A percentile compares a stretch with the other conserved stretches of the same genome.
phyloP scores from a whole-genome alignment of 352 stramenopile species.

The Phytophthora sp. region DNA sequence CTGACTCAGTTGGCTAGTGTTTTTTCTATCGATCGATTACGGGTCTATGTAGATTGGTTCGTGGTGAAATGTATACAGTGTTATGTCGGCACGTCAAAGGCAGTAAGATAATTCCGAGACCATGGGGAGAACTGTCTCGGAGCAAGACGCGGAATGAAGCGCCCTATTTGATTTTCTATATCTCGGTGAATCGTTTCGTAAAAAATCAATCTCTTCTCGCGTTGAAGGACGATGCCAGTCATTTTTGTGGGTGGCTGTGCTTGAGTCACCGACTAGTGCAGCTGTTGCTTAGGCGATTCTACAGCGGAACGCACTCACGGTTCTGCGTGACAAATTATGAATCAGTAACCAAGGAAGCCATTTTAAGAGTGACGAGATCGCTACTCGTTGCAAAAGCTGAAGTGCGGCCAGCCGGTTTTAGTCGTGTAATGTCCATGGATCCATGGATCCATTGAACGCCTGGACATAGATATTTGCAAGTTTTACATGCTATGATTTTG shows the following conservation, averaged over 20 bases:
- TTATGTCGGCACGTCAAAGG: conserved; percentile 16
- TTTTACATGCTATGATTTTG: neutral
- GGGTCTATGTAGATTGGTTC: neutral
- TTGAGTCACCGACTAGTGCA: neutral
- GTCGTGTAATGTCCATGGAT: conserved; percentile 6
- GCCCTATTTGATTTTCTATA: conserved; percentile 9
- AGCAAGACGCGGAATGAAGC: conserved; percentile 3
- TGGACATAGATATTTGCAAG: neutral
- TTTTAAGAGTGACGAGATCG: neutral
- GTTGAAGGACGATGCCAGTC: conserved; percentile 10
- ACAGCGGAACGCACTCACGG: neutral
- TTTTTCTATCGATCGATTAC: neutral
- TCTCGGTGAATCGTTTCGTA: conserved; percentile 1
- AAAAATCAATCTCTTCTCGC: neutral
- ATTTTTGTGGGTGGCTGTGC: neutral
- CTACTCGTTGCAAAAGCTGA: neutral
- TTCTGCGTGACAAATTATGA: neutral
- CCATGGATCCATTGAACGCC: neutral
- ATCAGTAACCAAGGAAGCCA: conserved; percentile 8
- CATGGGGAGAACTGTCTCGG: neutral
- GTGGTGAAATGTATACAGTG: neutral
- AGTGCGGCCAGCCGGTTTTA: neutral
- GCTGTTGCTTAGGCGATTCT: neutral
- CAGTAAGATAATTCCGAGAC: conserved; percentile 2
- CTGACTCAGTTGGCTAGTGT: neutral